Conservation (phyloP, 1,284 basidiomycete species). For the Filobasidium uniguttulatum region DNA sequence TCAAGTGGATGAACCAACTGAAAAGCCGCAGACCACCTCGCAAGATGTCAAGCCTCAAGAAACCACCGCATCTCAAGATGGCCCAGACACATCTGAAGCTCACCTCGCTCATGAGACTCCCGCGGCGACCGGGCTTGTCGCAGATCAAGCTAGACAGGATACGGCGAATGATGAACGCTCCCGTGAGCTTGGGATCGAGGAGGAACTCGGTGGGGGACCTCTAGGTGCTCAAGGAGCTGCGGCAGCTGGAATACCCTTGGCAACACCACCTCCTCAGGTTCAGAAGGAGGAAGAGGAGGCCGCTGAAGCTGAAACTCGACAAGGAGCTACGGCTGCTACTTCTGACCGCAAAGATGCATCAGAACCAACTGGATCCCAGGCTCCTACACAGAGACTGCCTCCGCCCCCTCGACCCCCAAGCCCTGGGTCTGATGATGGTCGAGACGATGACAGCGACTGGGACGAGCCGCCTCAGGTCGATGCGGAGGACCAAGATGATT, state of each 20-base stretch:
- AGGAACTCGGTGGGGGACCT: slow-evolving; percentile 20
- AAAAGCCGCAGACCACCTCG: not conserved
- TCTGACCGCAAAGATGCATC: not conserved
- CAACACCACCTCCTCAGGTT: not conserved
- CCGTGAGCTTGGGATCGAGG: slow-evolving; percentile 21
- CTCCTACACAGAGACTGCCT: slow-evolving; percentile 8
- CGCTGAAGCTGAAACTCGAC: slow-evolving; percentile 8
- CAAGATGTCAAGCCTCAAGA: slow-evolving; percentile 1
- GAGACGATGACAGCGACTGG: slow-evolving; percentile 12
- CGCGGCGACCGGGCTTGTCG: slow-evolving; percentile 20
- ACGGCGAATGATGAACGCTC: slow-evolving; percentile 22
- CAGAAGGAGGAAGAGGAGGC: not conserved
- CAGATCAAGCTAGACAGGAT: slow-evolving; percentile 24
- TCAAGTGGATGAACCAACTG: not conserved
- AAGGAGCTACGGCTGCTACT: slow-evolving; percentile 6
- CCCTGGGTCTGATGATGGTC: slow-evolving; percentile 7
- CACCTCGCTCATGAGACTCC: slow-evolving; percentile 13
- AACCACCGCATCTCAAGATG: slow-evolving; percentile 1
- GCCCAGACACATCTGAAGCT: too few species aligned
- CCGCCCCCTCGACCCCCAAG: slow-evolving; percentile 4
- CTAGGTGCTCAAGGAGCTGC: slow-evolving; percentile 27
- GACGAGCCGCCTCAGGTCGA: slow-evolving; percentile 22
- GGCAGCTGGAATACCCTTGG: slow-evolving; percentile 31
- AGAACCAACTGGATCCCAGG: not conserved
- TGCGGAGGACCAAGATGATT: slow-evolving; percentile 22